Base-by-base conservation (phyloP, 345 rosid genomes). In the Acer saccharum region DNA sequence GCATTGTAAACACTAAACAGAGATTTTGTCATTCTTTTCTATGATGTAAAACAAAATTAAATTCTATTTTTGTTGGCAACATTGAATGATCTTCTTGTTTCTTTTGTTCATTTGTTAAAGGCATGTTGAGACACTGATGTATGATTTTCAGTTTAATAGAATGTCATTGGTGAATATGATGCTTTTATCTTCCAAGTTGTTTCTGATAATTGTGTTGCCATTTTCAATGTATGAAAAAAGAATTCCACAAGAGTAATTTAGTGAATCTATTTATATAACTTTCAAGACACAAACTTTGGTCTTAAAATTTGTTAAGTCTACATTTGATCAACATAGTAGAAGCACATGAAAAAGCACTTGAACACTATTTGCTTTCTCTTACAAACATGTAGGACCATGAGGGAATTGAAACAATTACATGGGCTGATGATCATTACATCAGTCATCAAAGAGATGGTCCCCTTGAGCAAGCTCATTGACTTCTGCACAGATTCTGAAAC, bases 341-440 rank as follows among this genome's bases (percentile, higher is more conserved):
- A 29, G 44, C 16, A 48, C 39, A 79, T 75, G 87, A 80, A 83
- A 74, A 81, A 75, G 54, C 82, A 67, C 68, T 82, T 55, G 70
- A 69, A 61, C 57, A 2, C 71, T 63, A 44, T 82, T 29, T 77
- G 80, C 75, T 82, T 79, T 14, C 75, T 76, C 4, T 17, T 84
- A 8, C 81, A 82, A 76, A 70, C 75, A 21, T 84, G 85, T 32
- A 84, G 62, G 71, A 79, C 83, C 6, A 70, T 84, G 61, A 10
- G 58, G 13, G 75, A 84, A 43, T 67, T 84, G 18, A 81, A 77
- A 72, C 83, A 77, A 68, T 29, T 84, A 52, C 87, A 84, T 61
- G 77, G 79, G 5, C 66, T 81, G 1, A 79, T 84, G 87, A 84
- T 82, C 43, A 81, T 75, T 65, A 72, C 87, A 2, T 81, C 83